Percentiles rank a stretch among this genome's conserved stretches.
phyloP scores from a whole-genome alignment of 192 early-diverging fungal genomes.

The Cladochytrium replicatum region DNA sequence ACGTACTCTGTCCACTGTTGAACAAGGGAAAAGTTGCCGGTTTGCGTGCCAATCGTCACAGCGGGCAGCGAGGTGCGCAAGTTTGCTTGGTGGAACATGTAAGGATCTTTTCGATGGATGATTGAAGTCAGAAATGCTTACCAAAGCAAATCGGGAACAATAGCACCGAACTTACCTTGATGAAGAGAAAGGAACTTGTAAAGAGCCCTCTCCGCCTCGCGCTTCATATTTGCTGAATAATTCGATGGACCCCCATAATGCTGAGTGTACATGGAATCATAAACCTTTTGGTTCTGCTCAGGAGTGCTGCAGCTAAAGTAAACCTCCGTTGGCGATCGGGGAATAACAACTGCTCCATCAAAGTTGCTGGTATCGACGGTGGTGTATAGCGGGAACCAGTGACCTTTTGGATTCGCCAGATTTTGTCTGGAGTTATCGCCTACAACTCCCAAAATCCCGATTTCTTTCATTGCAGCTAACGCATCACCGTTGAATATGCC shows the following conservation, averaged over 20 bases:
- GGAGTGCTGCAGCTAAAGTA: slow-evolving; percentile 32
- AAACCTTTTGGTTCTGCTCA: slow-evolving; percentile 16
- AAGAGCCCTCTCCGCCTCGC: slow-evolving; percentile 18
- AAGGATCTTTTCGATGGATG: no score
- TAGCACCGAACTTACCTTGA: no score
- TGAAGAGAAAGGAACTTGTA: slow-evolving; percentile 19
- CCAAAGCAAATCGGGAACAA: no score
- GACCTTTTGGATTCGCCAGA: slow-evolving; percentile 6
- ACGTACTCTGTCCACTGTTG: slow-evolving; percentile 19
- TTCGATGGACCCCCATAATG: slow-evolving; percentile 7
- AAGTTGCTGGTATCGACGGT: slow-evolving; percentile 24
- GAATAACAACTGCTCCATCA: slow-evolving; percentile 29
- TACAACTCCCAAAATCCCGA: slow-evolving; percentile 24
- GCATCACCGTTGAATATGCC: slow-evolving; percentile 36
- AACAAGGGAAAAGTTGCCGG: slow-evolving; percentile 16
- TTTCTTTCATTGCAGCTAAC: slow-evolving; percentile 17
- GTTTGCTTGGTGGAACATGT: slow-evolving; percentile 36
- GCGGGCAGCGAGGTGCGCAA: slow-evolving; percentile 13
- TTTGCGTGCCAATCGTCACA: slow-evolving; percentile 12
- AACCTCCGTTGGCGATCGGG: slow-evolving; percentile 23
- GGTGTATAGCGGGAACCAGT: slow-evolving; percentile 21
- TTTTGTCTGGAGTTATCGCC: slow-evolving; percentile 24
- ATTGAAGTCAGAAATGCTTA: no score
- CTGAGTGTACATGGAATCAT: slow-evolving; percentile 17
- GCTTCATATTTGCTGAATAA: slow-evolving; percentile 20